Evolutionary conservation across 495 filamentous ascomycete genomes (phyloP), one percentile per base, ranked within the genome.

Genomic region (Trichoderma asperelloides): DNA sequence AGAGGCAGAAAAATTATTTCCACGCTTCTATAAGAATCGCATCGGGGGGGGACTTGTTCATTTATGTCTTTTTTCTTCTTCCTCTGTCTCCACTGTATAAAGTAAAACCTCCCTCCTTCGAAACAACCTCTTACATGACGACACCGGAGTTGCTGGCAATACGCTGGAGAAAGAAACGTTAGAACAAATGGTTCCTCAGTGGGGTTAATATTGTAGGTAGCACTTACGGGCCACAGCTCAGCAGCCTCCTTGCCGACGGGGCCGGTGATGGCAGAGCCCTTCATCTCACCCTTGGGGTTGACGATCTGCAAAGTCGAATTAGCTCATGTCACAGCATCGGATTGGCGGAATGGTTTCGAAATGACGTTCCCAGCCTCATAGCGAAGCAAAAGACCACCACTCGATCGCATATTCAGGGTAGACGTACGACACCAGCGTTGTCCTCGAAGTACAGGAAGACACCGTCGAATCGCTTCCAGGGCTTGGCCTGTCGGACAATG

Each of bases 251-350:
- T 99, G 79, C 96, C 95, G 78, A 99, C 96, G 66, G 96, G 96
- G 67, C 95, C 95, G 72, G 95, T 99, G 78, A 99, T 98, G 79
- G 95, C 95, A 69, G 91, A 96, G 77, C 95, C 95, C 88, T 99
- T 99, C 95, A 99, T 99, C 85, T 99, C 95, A 83, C 95, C 95
- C 89, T 99, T 99, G 81, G 93, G 92, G 86, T 99, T 99, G 86
- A 99, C 96, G 77, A 98, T 99, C 93, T 96, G 76, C 57, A 63
- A 67, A 18, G 30, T 66, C 16, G 30, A 18, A 66, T 72, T 62
- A 72, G 69, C 68, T 21, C 47, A 18, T 51, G n/a, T 51, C 47
- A 21, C 9, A 21, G 11, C 21, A 18, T 18, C 21, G 47, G 11
- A 2, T n/a, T n/a, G 11, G 15, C 13, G 43, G 12, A 47, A 5